phyloP scores from a whole-genome alignment of 257 asterid species.

The Ilex aquifolium region DNA sequence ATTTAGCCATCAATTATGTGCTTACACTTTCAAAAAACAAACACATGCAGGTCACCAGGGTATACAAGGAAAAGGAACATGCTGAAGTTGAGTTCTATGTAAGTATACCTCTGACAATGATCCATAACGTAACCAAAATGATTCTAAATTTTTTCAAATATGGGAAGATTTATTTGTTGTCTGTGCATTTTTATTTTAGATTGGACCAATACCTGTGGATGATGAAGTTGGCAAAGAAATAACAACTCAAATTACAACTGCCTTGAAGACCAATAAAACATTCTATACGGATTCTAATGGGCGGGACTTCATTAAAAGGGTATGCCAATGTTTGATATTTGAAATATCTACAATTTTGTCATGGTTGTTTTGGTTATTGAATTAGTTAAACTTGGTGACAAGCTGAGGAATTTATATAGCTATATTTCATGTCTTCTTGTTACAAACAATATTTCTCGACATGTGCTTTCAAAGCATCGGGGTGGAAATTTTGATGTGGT shows the following conservation, averaged over 20 bases:
- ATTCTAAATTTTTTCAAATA: slow-evolving; percentile 8
- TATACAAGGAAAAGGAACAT: slow-evolving; percentile 55
- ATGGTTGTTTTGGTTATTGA: too few species aligned
- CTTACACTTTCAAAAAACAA: slow-evolving; percentile 3
- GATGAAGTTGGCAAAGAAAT: slow-evolving; percentile 78
- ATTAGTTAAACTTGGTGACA: too few species aligned
- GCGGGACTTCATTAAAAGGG: slow-evolving; percentile 79
- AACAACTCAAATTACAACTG: slow-evolving; percentile 52
- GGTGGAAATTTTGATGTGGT: too few species aligned
- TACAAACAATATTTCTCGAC: too few species aligned
- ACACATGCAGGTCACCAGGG: slow-evolving; percentile 51
- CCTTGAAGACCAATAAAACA: slow-evolving; percentile 53
- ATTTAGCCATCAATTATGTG: too few species aligned
- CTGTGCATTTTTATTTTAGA: slow-evolving; percentile 24
- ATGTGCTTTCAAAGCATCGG: too few species aligned
- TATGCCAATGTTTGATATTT: slow-evolving; percentile 16
- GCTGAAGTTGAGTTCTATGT: slow-evolving; percentile 59
- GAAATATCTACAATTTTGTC: neutral
- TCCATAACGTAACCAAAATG: slow-evolving; percentile 9
- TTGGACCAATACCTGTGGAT: slow-evolving; percentile 61
- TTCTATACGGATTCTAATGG: slow-evolving; percentile 85
- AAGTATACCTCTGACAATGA: slow-evolving; percentile 18
- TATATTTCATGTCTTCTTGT: too few species aligned
- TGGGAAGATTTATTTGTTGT: slow-evolving; percentile 11
- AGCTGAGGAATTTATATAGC: too few species aligned